These are phyloP conservation scores for Coelastrella sp. DNA, from an alignment of 139 green algal species.

Conservation along the genomic window DNA sequence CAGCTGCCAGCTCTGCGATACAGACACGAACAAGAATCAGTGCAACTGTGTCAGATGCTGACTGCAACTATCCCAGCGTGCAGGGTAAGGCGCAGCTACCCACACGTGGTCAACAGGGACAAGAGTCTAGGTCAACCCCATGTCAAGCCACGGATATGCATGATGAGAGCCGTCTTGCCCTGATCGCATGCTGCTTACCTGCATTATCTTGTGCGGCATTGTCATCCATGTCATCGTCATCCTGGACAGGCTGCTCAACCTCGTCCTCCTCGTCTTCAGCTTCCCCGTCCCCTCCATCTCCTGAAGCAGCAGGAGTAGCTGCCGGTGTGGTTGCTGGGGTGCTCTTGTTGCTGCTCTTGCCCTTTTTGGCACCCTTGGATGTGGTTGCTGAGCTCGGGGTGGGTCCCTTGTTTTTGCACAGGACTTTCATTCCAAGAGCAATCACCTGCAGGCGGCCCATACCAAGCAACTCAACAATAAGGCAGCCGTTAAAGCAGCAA, in stretches of 20 bases:
- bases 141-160: too few species aligned
- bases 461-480: background rate
- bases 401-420: conserved; percentile 35
- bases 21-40: background rate
- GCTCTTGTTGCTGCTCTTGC: background rate
- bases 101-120: too few species aligned
- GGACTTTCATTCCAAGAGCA: too few species aligned
- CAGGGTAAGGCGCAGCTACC: too few species aligned
- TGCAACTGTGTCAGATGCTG: too few species aligned
- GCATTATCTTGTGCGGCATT: background rate
- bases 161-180: too few species aligned
- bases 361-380: background rate
- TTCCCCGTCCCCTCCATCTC: background rate
- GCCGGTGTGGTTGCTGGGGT: background rate
- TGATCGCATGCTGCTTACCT: too few species aligned
- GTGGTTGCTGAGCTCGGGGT: too few species aligned
- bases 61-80: too few species aligned
- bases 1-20: background rate
- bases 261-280: background rate
- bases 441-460: too few species aligned
- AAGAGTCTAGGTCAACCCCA: too few species aligned
- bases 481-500: background rate
- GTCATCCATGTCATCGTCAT: background rate
- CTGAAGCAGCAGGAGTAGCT: background rate
- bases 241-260: background rate